phyloP scores from a whole-genome alignment of 2,329 filamentous ascomycete species.

The Cercospora sp. region DNA sequence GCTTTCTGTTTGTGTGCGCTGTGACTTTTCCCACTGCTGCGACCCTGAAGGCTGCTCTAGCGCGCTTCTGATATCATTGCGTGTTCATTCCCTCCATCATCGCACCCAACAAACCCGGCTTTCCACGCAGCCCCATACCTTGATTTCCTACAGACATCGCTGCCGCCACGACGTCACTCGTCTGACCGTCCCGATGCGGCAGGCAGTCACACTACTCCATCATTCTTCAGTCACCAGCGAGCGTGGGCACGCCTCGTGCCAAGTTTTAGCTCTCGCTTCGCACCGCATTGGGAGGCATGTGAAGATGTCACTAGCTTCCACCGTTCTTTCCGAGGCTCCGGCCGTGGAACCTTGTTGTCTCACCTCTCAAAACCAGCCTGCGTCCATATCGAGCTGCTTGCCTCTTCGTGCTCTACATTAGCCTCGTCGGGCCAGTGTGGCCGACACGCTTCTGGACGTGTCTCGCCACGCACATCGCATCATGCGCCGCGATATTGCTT shows the following conservation, averaged over 20 bases:
- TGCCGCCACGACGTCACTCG: conserved; percentile 6
- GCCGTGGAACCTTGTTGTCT: conserved; percentile 3
- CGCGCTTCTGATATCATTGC: conserved; percentile 1
- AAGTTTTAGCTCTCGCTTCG: conserved; percentile 5
- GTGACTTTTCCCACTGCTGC: neutral
- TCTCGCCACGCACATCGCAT: neutral
- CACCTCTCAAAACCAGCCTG: neutral
- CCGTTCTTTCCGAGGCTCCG: conserved; percentile 2
- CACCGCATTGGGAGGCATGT: conserved; percentile 10
- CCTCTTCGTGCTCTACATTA: neutral
- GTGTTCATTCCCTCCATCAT: neutral
- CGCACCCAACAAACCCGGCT: neutral
- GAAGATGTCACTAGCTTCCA: conserved; percentile 7
- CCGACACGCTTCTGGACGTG: neutral
- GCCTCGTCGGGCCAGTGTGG: neutral
- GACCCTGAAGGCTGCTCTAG: neutral
- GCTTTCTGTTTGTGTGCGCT: neutral
- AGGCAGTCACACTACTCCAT: conserved; percentile 18
- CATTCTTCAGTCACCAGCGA: neutral
- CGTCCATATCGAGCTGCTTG: neutral
- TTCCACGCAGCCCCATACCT: neutral
- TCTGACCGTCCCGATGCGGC: conserved; percentile 2
- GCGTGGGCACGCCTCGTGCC: conserved; percentile 5
- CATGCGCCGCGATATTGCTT: neutral
- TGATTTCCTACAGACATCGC: neutral